Evolutionary conservation across 805 yeast species (phyloP).

Genomic region (Suhomyces sp.): DNA sequence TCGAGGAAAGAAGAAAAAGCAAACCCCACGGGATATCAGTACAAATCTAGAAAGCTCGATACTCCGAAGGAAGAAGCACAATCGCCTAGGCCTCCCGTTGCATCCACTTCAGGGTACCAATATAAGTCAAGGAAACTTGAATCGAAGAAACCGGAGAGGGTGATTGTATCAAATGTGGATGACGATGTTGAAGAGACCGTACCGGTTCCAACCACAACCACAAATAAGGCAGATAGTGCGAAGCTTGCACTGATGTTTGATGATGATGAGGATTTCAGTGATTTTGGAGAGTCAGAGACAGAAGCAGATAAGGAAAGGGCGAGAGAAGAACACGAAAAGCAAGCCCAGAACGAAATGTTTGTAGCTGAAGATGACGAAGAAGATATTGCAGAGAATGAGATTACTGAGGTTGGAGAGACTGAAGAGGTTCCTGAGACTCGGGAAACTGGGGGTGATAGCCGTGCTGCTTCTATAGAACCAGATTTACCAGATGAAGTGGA

Average conservation of each 20-base stretch:
- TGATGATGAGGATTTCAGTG: slow-evolving; percentile 15
- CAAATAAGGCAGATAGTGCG: slow-evolving; percentile 2
- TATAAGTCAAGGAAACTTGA: slow-evolving; percentile 41
- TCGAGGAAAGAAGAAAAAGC: slow-evolving; percentile 19
- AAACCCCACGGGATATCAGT: slow-evolving; percentile 16
- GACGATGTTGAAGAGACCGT: slow-evolving; percentile 7
- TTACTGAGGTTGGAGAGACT: too few species aligned
- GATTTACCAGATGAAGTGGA: slow-evolving; percentile 23
- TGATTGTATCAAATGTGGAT: slow-evolving; percentile 26
- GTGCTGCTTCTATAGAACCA: slow-evolving; percentile 12
- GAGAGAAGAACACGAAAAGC: slow-evolving; percentile 7
- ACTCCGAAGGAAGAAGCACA: slow-evolving; percentile 25
- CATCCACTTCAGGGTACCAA: slow-evolving; percentile 12
- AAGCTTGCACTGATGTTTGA: slow-evolving; percentile 13
- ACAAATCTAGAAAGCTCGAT: slow-evolving; percentile 39
- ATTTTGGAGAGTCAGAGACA: slow-evolving; percentile 9
- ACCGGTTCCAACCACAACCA: slow-evolving; percentile 1
- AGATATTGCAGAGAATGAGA: slow-evolving; percentile 11
- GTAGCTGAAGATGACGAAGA: slow-evolving; percentile 7
- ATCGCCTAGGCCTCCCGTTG: too few species aligned
- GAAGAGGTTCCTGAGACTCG: too few species aligned
- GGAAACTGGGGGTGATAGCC: too few species aligned
- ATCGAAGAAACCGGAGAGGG: slow-evolving; percentile 34
- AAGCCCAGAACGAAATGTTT: neutral
- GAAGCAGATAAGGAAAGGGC: slow-evolving; percentile 6